Base-by-base conservation (phyloP, 768 basidiomycete genomes). In the Boletus tomentosulus region DNA sequence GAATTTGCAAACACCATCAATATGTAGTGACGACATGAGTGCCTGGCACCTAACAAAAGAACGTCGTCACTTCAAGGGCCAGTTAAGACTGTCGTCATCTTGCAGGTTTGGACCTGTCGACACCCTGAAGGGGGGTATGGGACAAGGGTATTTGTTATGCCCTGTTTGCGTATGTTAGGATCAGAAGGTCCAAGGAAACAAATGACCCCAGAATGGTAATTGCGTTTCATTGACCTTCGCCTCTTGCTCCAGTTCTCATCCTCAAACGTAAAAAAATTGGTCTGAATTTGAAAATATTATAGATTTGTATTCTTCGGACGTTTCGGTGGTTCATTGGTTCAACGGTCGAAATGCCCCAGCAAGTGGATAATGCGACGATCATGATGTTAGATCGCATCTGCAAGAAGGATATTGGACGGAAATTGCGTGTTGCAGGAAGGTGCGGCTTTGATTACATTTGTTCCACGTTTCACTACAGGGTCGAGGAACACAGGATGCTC, bases 361-460 rank as follows among this genome's bases (percentile, higher is more conserved):
- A 76, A 57, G 74, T 79, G 46, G 77, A 80, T 39, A 62, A 66
- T 50, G 82, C 79, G n/a, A 71, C 57, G 42, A 74, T 77, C 22
- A 76, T 73, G 45, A 73, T 67, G 64, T 49, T 85, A 38, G 65
- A 71, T 49, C 71, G 68, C 38, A 65, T 85, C 42, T 63, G 66
- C 27, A 65, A 73, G 19, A 60, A 65, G 15, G 58, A 77, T 34
- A 59, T 74, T 44, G 80, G 80, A 44, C 71, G 69, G 51, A 86
- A 86, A 69, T 58, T 86, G 56, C 74, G 84, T 53, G 67, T 86
- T 45, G 79, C 80, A 25, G 85, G 83, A 59, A 73, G 80, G 85
- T 85, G 66, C 54, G 78, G 64, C 13, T 46, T 49, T 58, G 46
- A 47, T 56, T 55, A 52, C 46, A 54, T 56, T 44, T 34, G 46